phyloP scores from a whole-genome alignment of 2,329 filamentous ascomycete genomes.

The Cladosporium oxysporum region DNA sequence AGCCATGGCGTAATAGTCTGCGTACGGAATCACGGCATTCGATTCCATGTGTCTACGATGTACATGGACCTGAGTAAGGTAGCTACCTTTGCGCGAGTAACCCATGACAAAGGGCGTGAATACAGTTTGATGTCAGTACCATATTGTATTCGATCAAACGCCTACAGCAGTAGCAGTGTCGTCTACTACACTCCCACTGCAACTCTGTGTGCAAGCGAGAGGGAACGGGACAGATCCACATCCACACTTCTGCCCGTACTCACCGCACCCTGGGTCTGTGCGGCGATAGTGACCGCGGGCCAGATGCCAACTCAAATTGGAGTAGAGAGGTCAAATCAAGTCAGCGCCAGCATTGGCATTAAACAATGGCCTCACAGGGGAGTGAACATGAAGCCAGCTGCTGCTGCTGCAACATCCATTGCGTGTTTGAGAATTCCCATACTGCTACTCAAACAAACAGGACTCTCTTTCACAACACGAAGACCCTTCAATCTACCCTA shows the following conservation, averaged over 20 bases:
- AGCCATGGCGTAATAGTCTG: background rate
- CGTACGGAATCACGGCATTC: background rate
- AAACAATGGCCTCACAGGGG: background rate
- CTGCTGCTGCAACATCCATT: background rate
- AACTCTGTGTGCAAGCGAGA: no score
- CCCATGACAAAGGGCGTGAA: background rate
- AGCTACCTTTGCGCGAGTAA: background rate
- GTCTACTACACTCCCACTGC: no score
- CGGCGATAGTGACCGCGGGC: background rate
- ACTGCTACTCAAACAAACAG: no score
- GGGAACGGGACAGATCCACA: background rate
- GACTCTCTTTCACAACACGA: no score
- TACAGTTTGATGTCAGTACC: background rate
- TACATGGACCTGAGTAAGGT: background rate
- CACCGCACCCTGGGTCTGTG: background rate
- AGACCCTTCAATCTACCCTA: no score
- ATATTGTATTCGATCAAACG: no score
- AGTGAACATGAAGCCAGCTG: background rate
- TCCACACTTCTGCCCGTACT: background rate
- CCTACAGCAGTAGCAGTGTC: no score
- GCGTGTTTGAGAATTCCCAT: no score
- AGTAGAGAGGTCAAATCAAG: background rate
- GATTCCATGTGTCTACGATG: background rate
- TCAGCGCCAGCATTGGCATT: background rate
- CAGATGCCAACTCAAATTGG: no score